Evolutionary conservation across 441 rosid genomes (phyloP), one percentile per base, ranked within the genome.

Genomic region (Gossypium gossypioides): DNA sequence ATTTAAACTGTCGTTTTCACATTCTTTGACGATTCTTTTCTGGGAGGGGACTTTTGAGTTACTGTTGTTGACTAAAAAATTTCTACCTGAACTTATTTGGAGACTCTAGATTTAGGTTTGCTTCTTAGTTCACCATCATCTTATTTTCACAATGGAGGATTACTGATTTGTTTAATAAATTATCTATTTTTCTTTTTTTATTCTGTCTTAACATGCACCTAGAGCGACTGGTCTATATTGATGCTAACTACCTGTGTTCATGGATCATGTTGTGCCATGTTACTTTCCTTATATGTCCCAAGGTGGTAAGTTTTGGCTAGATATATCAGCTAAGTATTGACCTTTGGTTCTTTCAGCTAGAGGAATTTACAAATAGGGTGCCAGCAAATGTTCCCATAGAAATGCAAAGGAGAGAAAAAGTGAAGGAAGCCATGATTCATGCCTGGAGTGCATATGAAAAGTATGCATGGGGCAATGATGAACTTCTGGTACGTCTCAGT

Each of bases 401-500:
- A 56, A 77, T 77, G 18, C 81, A 84, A 68, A 84, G 98, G 77
- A 87, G 89, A 86, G 88, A 86, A 84, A 91, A 89, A 86, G 96
- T 96, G 16, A 93, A 90, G 80, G 97, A 89, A 65, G 98, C 99
- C 21, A 96, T 93, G 99, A 52, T 91, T 75, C 98, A 96, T 79
- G 99, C 99, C 19, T 93, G 99, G 99, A 81, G 80, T 77, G 86
- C 94, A 13, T 93, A 96, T 77, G 98, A 96, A 80, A 91, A 89
- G 74, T 93, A 88, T 79, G 98, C 99, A 1, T 93, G 99, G 98
- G 99, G 97, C 62, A 76, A 86, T 54, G 99, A 96, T 73, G 99
- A 93, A 79, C 99, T 96, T 73, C 94, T 93, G 96, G 98, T 95
- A 52, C 19, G 72, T 46, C 12, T 12, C 29, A 52, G 19, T 29